These are phyloP conservation scores for Tolypocladium guangdongense DNA, from an alignment of 2,329 filamentous ascomycete genomes.

Conservation along the genomic window DNA sequence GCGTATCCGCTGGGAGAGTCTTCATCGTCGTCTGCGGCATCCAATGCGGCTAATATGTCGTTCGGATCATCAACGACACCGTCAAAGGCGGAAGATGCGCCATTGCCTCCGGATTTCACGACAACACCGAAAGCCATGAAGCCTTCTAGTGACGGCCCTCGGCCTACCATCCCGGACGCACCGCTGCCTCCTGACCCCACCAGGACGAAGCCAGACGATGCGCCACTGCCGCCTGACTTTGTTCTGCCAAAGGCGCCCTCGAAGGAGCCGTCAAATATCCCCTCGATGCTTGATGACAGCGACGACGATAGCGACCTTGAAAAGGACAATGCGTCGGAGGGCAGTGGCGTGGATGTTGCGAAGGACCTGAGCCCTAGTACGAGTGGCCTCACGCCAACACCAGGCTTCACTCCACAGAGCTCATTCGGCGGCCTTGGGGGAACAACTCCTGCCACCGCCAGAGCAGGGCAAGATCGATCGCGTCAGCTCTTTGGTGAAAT, in stretches of 20 bases:
- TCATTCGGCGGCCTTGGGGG: constrained; percentile 44
- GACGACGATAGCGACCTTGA: constrained; percentile 27
- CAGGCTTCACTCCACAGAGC: constrained; percentile 44
- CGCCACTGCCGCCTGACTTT: constrained; percentile 29
- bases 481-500: constrained; percentile 45
- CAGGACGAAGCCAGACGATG: constrained; percentile 20
- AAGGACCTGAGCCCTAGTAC: constrained; percentile 49
- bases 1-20: constrained; percentile 38
- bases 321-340: constrained; percentile 39
- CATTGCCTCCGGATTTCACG: constrained; percentile 32
- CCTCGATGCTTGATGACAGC: constrained; percentile 28
- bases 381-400: constrained; percentile 31
- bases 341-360: constrained; percentile 54
- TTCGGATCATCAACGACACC: constrained; percentile 17
- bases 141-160: constrained; percentile 10
- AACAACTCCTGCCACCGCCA: constrained; percentile 16
- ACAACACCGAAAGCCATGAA: constrained; percentile 9
- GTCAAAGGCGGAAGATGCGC: constrained; percentile 20
- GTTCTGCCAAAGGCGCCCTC: constrained; percentile 19
- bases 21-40: constrained; percentile 38
- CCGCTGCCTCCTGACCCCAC: constrained; percentile 33
- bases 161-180: constrained; percentile 16
- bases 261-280: constrained; percentile 19
- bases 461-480: constrained; percentile 31
- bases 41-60: constrained; percentile 19